Evolutionary conservation across 1,139 yeast species (phyloP).

Genomic region (Hemisphaericaspora lyxosophila): DNA sequence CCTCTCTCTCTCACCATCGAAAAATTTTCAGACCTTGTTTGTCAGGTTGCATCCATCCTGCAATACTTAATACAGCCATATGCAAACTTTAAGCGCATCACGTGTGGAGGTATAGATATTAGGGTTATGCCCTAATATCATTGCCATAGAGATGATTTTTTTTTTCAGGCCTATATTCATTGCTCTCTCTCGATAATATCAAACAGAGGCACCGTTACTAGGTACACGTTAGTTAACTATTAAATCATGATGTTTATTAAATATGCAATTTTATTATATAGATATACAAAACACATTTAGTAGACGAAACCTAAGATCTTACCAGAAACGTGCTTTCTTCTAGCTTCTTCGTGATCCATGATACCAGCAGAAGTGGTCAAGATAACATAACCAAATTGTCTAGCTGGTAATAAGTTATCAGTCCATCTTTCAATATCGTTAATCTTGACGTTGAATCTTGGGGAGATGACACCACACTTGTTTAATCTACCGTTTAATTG

Average conservation of each 20-base stretch:
- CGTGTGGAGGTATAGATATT: no score
- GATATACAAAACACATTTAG: slow-evolving; percentile 36
- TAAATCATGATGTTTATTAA: slow-evolving; percentile 6
- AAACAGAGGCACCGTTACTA: no score
- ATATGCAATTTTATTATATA: slow-evolving; percentile 5
- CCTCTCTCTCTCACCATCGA: not conserved
- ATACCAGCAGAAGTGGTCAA: slow-evolving; percentile 99
- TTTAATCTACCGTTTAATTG: slow-evolving; percentile 97
- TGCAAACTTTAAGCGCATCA: no score
- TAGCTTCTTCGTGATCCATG: slow-evolving; percentile 99
- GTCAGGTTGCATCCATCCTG: slow-evolving; percentile 3
- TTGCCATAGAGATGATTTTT: no score
- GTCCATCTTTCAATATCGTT: slow-evolving; percentile 97
- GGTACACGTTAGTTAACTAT: no score
- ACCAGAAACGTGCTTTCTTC: slow-evolving; percentile 99
- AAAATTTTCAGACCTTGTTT: not conserved
- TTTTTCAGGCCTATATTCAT: no score
- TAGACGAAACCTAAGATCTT: slow-evolving; percentile 96
- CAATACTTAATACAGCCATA: not conserved
- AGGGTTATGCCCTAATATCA: not conserved
- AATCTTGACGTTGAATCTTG: slow-evolving; percentile 95
- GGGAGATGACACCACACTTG: slow-evolving; percentile 98
- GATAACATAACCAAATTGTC: slow-evolving; percentile 97
- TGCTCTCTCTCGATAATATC: no score
- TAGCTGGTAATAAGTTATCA: slow-evolving; percentile 94